Evolutionary conservation across 495 filamentous ascomycete genomes (phyloP).

Genomic region (Penicillium robsamsonii): DNA sequence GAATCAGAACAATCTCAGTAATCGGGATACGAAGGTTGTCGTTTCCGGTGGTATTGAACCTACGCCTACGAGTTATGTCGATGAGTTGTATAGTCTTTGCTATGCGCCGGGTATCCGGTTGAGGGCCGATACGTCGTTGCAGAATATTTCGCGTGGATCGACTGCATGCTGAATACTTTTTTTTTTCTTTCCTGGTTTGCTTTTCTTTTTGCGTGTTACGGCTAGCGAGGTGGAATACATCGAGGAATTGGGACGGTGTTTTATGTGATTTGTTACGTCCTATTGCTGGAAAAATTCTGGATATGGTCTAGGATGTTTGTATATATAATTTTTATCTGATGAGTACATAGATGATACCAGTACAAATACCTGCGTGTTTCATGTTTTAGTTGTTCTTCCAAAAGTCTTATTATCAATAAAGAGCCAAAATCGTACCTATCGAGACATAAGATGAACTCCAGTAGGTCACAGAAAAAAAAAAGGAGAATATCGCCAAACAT

Average conservation of each 20-base stretch:
- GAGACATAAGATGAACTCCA: background rate
- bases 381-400: background rate
- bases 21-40: slow-evolving; percentile 29
- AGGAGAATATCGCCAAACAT: slow-evolving; percentile 9
- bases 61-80: slow-evolving; percentile 35
- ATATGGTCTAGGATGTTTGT: background rate
- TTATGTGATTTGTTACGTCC: background rate
- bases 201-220: background rate
- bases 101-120: slow-evolving; percentile 37
- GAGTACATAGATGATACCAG: background rate
- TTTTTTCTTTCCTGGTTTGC: background rate
- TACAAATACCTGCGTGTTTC: background rate
- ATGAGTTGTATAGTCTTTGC: slow-evolving; percentile 46
- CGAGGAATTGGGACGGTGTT: background rate
- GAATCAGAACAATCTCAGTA: slow-evolving; percentile 18
- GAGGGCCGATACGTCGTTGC: slow-evolving; percentile 27
- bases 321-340: background rate
- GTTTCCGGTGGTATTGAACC: slow-evolving; percentile 34
- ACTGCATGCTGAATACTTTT: slow-evolving; percentile 5
- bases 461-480: background rate
- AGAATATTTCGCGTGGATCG: slow-evolving; percentile 4
- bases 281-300: background rate
- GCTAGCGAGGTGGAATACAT: background rate
- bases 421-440: background rate
- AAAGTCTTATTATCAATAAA: background rate